phyloP scores from a whole-genome alignment of 139 green algal species.

The Asterochloris sp. region DNA sequence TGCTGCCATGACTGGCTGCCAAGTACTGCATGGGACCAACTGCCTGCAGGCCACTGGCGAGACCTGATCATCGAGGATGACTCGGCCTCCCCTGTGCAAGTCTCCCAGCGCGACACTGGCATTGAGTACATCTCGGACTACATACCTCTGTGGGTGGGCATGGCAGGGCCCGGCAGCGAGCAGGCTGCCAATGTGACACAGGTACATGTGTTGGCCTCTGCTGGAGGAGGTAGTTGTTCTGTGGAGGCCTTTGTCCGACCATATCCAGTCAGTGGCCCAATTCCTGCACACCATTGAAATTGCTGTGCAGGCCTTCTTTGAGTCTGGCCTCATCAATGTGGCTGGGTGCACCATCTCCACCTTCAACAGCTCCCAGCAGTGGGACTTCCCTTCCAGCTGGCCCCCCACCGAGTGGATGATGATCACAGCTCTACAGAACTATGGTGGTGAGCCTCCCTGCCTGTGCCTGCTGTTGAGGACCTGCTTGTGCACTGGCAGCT shows the following conservation, averaged over 20 bases:
- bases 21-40: no score
- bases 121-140: constrained; percentile 74
- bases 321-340: constrained; percentile 31
- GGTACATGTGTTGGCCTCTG: no score
- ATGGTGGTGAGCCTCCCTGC: background rate
- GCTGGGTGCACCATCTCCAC: constrained; percentile 69
- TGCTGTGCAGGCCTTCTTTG: constrained; percentile 15
- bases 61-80: constrained; percentile 53
- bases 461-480: no score
- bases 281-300: background rate
- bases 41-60: constrained; percentile 54
- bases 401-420: constrained; percentile 83
- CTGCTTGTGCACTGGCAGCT: no score
- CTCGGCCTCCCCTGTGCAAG: background rate
- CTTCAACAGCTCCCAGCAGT: constrained; percentile 78
- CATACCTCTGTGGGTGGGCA: constrained; percentile 78
- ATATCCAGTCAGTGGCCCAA: no score
- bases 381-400: constrained; percentile 94
- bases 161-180: constrained; percentile 2
- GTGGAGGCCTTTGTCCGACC: no score
- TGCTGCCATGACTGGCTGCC: no score
- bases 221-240: no score
- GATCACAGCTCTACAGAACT: constrained; percentile 27
- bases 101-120: constrained; percentile 5
- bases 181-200: constrained; percentile 1